These are phyloP conservation scores for Epichloe amarillans DNA, from an alignment of 2,329 filamentous ascomycete species.

Conservation along the genomic window DNA sequence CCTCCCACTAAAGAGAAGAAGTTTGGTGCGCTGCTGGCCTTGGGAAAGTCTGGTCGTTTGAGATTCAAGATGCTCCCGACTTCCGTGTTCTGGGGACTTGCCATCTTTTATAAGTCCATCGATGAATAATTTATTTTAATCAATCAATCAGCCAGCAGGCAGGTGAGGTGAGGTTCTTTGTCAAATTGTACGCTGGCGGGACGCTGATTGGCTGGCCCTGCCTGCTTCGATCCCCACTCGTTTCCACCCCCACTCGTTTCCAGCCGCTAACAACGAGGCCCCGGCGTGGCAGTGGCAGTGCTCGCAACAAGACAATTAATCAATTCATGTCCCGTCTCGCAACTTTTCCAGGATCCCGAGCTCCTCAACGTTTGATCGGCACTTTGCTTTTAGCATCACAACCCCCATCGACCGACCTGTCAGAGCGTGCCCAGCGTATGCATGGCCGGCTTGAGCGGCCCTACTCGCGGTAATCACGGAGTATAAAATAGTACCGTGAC, in stretches of 20 bases:
- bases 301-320: not conserved
- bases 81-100: not conserved
- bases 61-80: not conserved
- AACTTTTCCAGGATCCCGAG: not conserved
- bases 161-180: not conserved
- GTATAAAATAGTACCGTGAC: not conserved
- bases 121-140: no score
- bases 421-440: not conserved
- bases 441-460: not conserved
- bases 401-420: not conserved
- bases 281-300: not conserved
- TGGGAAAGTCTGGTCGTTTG: not conserved
- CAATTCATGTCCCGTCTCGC: not conserved
- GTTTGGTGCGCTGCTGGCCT: not conserved
- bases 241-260: not conserved
- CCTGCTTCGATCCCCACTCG: not conserved
- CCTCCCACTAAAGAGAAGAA: not conserved
- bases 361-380: not conserved
- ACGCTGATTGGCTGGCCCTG: not conserved
- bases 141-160: not conserved
- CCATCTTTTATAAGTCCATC: not conserved
- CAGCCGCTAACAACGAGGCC: not conserved
- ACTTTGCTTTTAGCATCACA: not conserved
- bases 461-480: not conserved
- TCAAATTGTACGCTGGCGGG: not conserved